phyloP scores from a whole-genome alignment of 179 eudicot genomes.

The Sideroxylon spinosum region DNA sequence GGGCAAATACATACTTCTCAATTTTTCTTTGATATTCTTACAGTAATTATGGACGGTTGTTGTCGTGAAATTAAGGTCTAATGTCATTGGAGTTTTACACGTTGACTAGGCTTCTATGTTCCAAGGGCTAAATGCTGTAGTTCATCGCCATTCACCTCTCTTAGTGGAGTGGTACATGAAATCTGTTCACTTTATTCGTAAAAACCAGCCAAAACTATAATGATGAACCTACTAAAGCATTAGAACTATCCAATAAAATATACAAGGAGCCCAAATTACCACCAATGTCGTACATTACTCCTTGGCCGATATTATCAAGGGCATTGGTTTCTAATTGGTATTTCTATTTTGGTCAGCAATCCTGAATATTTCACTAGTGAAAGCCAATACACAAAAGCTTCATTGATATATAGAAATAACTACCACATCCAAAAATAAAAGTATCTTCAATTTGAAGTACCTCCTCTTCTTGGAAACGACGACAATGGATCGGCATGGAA shows the following conservation, averaged over 20 bases:
- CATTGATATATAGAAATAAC: not conserved
- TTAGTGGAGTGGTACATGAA: not conserved
- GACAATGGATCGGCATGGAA: slow-evolving; percentile 46
- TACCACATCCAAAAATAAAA: not conserved
- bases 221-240: not conserved
- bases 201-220: slow-evolving; percentile 1
- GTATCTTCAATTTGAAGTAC: slow-evolving; percentile 51
- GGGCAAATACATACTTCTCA: too few species aligned
- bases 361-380: not conserved
- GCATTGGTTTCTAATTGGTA: not conserved
- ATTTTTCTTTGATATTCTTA: too few species aligned
- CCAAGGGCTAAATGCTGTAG: not conserved
- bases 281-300: not conserved
- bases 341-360: not conserved
- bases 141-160: too few species aligned
- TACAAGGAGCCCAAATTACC: not conserved
- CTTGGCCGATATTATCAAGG: not conserved
- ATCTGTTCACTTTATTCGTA: not conserved
- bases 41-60: too few species aligned
- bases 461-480: slow-evolving; percentile 46
- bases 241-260: not conserved
- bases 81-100: too few species aligned
- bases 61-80: too few species aligned
- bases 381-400: too few species aligned
- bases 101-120: too few species aligned